These are phyloP conservation scores for Fraxinus baroniana DNA, from an alignment of 305 asterid species.

Conservation along the genomic window DNA sequence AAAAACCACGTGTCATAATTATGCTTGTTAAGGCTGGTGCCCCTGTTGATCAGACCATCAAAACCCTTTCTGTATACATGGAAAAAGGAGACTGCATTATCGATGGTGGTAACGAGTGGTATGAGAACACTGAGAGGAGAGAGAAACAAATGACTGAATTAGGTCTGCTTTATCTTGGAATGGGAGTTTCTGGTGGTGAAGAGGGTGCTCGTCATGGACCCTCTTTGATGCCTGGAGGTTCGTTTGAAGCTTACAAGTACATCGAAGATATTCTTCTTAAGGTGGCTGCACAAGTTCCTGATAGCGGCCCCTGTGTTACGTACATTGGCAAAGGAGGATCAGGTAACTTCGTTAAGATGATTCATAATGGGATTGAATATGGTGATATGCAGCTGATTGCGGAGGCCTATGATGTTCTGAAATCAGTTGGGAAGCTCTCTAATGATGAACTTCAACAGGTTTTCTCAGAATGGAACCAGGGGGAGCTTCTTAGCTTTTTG, in stretches of 20 bases:
- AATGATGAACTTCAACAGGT: conserved; percentile 58
- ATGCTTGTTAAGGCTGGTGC: conserved; percentile 69
- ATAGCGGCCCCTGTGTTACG: conserved; percentile 73
- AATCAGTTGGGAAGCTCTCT: conserved; percentile 62
- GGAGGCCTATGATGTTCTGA: conserved; percentile 67
- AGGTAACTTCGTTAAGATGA: conserved; percentile 71
- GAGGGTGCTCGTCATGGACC: conserved; percentile 79
- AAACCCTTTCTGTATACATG: conserved; percentile 56
- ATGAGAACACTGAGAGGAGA: conserved; percentile 76
- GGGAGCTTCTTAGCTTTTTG: conserved; percentile 66
- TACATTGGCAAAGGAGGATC: conserved; percentile 67
- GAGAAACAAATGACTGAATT: conserved; percentile 47
- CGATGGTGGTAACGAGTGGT: conserved; percentile 84
- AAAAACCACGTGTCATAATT: conserved; percentile 65
- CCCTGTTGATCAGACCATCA: conserved; percentile 67
- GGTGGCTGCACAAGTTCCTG: conserved; percentile 72
- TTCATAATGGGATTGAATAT: conserved; percentile 73
- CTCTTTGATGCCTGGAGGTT: conserved; percentile 76
- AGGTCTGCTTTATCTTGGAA: conserved; percentile 67
- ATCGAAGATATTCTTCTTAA: conserved; percentile 61
- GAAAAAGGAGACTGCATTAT: conserved; percentile 72
- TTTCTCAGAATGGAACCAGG: conserved; percentile 66
- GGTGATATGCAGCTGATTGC: conserved; percentile 80
- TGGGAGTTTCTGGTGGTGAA: conserved; percentile 85
- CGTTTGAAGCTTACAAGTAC: conserved; percentile 54